Evolutionary conservation across 805 yeast genomes (phyloP).

Genomic region (Diddensiella santjacobensis): DNA sequence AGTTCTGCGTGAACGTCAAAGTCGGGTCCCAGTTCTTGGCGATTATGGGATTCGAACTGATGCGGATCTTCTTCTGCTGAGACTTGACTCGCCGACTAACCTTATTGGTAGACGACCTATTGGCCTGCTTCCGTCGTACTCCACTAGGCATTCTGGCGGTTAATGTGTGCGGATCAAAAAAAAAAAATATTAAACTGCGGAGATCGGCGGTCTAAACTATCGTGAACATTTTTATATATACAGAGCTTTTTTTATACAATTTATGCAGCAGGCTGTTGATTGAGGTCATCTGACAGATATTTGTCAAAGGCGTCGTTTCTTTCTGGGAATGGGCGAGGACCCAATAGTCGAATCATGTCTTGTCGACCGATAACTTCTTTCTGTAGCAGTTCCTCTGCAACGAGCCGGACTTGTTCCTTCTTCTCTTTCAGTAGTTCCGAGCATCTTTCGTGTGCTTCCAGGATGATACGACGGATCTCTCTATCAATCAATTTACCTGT

Average conservation of each 20-base stretch:
- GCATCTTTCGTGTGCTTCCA: conserved; percentile 62
- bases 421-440: conserved; percentile 54
- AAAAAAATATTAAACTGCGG: neutral
- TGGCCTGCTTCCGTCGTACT: conserved; percentile 84
- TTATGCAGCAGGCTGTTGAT: conserved; percentile 4
- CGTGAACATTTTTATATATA: neutral
- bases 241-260: neutral
- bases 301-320: conserved; percentile 87
- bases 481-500: conserved; percentile 64
- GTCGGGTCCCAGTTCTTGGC: conserved; percentile 87
- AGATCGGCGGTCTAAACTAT: neutral
- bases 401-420: conserved; percentile 56
- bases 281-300: conserved; percentile 43
- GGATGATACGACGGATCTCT: conserved; percentile 65
- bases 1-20: conserved; percentile 80
- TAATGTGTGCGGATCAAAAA: neutral
- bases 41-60: conserved; percentile 72
- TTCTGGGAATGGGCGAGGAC: conserved; percentile 75
- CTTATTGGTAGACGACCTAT: conserved; percentile 65
- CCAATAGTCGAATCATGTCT: conserved; percentile 72
- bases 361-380: conserved; percentile 80
- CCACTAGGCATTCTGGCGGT: conserved; percentile 35
- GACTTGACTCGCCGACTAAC: conserved; percentile 69
- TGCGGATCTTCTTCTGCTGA: conserved; percentile 60
- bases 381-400: conserved; percentile 65